These are phyloP conservation scores for Epichloe gansuensis DNA, from an alignment of 2,329 filamentous ascomycete species.

Conservation along the genomic window DNA sequence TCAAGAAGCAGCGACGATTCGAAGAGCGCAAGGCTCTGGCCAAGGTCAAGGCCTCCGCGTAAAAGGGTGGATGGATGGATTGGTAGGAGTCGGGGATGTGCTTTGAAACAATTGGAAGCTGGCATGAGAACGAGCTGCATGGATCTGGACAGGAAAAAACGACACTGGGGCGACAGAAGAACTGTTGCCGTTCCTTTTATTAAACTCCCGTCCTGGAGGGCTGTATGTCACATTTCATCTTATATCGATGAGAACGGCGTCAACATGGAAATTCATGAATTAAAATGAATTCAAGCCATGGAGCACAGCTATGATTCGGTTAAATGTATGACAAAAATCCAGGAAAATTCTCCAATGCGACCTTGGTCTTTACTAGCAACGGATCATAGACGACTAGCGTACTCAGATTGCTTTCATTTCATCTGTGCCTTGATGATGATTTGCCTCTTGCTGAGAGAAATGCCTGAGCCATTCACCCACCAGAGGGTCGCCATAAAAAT, in stretches of 20 bases:
- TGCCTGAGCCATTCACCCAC: conserved; percentile 1
- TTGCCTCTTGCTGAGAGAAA: neutral
- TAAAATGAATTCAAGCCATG: conserved; percentile 29
- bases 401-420: neutral
- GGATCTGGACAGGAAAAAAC: conserved; percentile 21
- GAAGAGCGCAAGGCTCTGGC: conserved; percentile 94
- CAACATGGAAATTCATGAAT: conserved; percentile 49
- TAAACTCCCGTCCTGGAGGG: conserved; percentile 41
- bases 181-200: conserved; percentile 29
- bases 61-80: conserved; percentile 30
- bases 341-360: neutral
- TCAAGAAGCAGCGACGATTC: conserved; percentile 99
- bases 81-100: conserved; percentile 15
- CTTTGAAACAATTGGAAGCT: conserved; percentile 20
- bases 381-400: neutral
- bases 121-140: conserved; percentile 26
- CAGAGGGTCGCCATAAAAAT: conserved; percentile 1
- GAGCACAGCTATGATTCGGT: conserved; percentile 14
- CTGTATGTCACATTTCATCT: conserved; percentile 52
- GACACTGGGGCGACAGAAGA: conserved; percentile 26
- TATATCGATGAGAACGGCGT: conserved; percentile 50
- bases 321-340: conserved; percentile 2
- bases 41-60: conserved; percentile 78
- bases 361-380: neutral
- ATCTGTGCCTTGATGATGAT: too few species aligned